These are phyloP conservation scores for Pigoraptor vietnamica DNA, from an alignment of 78 protist species.

Conservation along the genomic window DNA sequence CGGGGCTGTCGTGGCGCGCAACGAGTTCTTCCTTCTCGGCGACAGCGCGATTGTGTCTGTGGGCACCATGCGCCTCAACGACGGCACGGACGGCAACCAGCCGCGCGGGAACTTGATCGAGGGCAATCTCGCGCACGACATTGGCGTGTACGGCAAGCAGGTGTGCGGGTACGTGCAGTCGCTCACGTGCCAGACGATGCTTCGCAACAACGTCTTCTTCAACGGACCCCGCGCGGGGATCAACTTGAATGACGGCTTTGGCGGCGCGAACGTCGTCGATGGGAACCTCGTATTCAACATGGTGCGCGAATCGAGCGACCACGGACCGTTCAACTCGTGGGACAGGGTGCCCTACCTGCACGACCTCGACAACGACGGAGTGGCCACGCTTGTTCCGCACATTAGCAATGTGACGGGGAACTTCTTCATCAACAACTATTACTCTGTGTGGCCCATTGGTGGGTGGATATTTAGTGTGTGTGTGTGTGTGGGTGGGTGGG, in stretches of 20 bases:
- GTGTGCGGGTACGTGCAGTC: slow-evolving; percentile 9
- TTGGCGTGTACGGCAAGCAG: slow-evolving; percentile 41
- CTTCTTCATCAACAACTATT: slow-evolving; percentile 23
- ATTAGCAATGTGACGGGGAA: background rate
- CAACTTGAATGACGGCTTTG: slow-evolving; percentile 31
- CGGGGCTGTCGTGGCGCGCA: background rate
- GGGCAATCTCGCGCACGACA: slow-evolving; percentile 4
- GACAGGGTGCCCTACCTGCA: background rate
- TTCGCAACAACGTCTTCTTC: slow-evolving; percentile 24
- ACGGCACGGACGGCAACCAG: background rate
- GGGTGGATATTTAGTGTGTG: too few species aligned
- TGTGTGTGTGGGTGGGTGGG: too few species aligned
- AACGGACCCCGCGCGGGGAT: slow-evolving; percentile 41
- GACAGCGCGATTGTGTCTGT: slow-evolving; percentile 22
- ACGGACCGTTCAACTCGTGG: slow-evolving; percentile 36
- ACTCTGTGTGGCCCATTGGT: background rate
- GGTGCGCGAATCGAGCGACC: slow-evolving; percentile 32
- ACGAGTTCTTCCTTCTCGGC: slow-evolving; percentile 9
- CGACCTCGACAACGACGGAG: background rate
- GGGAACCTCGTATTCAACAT: slow-evolving; percentile 26
- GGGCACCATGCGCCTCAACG: background rate
- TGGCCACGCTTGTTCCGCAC: background rate
- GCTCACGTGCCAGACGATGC: background rate
- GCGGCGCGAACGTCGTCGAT: slow-evolving; percentile 25
- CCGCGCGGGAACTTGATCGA: slow-evolving; percentile 4